Evolutionary conservation across 2,329 filamentous ascomycete species (phyloP).

Genomic region (Colletotrichum sp.): DNA sequence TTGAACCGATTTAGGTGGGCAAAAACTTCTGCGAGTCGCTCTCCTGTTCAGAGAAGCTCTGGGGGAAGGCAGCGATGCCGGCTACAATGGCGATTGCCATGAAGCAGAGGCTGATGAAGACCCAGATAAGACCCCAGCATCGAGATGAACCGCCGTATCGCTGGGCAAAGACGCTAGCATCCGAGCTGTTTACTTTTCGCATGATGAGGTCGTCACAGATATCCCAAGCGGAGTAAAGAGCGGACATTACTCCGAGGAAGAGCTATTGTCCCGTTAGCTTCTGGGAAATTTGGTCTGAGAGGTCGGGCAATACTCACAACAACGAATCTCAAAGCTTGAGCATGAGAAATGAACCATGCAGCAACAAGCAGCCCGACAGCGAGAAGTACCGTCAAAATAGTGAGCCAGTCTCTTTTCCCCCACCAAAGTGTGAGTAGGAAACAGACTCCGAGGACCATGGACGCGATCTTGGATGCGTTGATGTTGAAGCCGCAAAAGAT

Average conservation of each 20-base stretch:
- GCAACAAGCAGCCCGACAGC: conserved; percentile 75
- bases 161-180: conserved; percentile 80
- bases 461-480: conserved; percentile 80
- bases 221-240: conserved; percentile 83
- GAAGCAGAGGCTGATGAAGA: conserved; percentile 71
- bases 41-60: conserved; percentile 72
- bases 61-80: conserved; percentile 76
- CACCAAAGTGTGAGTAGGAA: conserved; percentile 85
- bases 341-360: conserved; percentile 82
- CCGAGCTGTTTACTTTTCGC: conserved; percentile 80
- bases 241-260: conserved; percentile 84
- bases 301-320: conserved; percentile 50
- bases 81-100: conserved; percentile 79
- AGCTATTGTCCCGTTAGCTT: conserved; percentile 45
- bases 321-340: conserved; percentile 74
- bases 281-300: not conserved
- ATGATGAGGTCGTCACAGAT: conserved; percentile 85
- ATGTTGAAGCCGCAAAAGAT: conserved; percentile 85
- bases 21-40: conserved; percentile 73
- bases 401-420: conserved; percentile 80
- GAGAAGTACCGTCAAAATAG: conserved; percentile 71
- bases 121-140: conserved; percentile 84
- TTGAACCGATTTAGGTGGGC: conserved; percentile 41
- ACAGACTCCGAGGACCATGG: conserved; percentile 73
- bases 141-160: conserved; percentile 80